Evolutionary conservation across 2,329 filamentous ascomycete genomes (phyloP), one percentile per base, ranked within the genome.

Genomic region (Drechslerella coelobrocha): DNA sequence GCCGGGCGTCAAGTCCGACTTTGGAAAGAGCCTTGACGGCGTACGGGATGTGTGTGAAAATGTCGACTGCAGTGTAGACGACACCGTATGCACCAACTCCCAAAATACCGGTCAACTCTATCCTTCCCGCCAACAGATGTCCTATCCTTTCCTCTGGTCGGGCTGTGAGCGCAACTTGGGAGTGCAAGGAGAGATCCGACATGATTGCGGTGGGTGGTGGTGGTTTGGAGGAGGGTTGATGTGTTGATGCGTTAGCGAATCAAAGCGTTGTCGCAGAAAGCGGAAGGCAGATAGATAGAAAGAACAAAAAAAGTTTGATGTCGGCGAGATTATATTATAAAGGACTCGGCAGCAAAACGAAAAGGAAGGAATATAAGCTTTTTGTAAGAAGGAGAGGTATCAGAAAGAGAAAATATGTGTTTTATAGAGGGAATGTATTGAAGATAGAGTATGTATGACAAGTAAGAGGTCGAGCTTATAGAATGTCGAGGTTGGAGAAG

Each of bases 11-110:
- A 82, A 97, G 83, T 79, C 93, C 94, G 80, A 88, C 84, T 81
- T 96, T 97, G 87, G 91, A 94, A 78, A 99, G 85, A 72, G 92
- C 93, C 84, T 99, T 99, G 78, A 99, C 93, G 73, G 94, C 94
- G 83, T 96, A 99, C 74, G 86, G 88, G 66, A 87, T 85, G 78
- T 89, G 86, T 75, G 88, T 93, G 78, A 88, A 88, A 78, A 93
- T 86, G 81, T 94, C 92, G 80, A 90, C 83, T 77, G 92, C 92
- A 74, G 88, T 87, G 82, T 97, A 97, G 24, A 99, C 94, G 43
- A 97, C 92, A 74, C 94, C 94, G 80, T 99, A 99, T 65, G 94
- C 94, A 75, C 94, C 94, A 54, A 93, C 90, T 74, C 94, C 94
- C 73, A 97, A 85, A 76, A 97, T 90, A 73, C 87, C 86, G 73